A percentile compares a stretch with the other conserved stretches of the same genome.
Conservation (phyloP, 495 filamentous ascomycete genomes). For the Penicillium nucicola region DNA sequence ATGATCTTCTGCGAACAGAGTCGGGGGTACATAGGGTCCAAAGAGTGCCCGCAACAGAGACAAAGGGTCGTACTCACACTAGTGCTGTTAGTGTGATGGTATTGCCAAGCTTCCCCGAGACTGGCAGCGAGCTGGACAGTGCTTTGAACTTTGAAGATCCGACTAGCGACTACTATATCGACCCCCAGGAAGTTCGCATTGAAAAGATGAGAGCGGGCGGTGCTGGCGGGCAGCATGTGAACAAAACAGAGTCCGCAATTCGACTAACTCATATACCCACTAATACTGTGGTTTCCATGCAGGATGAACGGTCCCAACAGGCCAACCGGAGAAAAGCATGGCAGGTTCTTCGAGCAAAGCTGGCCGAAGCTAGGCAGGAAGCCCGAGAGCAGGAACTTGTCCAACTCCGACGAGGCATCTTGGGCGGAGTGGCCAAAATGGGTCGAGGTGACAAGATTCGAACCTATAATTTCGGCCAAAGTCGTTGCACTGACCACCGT, state of each 20-base stretch:
- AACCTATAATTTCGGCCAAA: conserved; percentile 94
- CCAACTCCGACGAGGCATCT: conserved; percentile 65
- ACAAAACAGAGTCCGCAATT: conserved; percentile 95
- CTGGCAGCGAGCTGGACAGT: conserved; percentile 43
- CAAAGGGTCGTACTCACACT: conserved; percentile 86
- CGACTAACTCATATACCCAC: conserved; percentile 91
- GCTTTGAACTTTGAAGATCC: conserved; percentile 73
- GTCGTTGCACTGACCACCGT: conserved; percentile 90
- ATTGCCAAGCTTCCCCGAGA: conserved; percentile 75
- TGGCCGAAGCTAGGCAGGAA: conserved; percentile 78
- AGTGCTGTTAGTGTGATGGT: conserved; percentile 90
- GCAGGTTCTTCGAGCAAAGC: conserved; percentile 73
- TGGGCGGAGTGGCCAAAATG: conserved; percentile 74
- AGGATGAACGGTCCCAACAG: conserved; percentile 88
- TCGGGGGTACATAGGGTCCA: conserved; percentile 95
- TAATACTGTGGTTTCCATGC: conserved; percentile 79
- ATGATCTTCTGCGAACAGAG: conserved; percentile 76
- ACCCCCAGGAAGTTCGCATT: conserved; percentile 76
- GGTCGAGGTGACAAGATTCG: conserved; percentile 90
- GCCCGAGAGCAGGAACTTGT: conserved; percentile 80
- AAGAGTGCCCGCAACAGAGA: conserved; percentile 86
- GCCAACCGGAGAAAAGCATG: conserved; percentile 85
- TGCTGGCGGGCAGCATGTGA: conserved; percentile 95
- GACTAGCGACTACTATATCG: conserved; percentile 83
- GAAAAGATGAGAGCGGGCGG: conserved; percentile 92